These are phyloP conservation scores for Neurospora sublineolata DNA, from an alignment of 495 filamentous ascomycete genomes.

Conservation along the genomic window DNA sequence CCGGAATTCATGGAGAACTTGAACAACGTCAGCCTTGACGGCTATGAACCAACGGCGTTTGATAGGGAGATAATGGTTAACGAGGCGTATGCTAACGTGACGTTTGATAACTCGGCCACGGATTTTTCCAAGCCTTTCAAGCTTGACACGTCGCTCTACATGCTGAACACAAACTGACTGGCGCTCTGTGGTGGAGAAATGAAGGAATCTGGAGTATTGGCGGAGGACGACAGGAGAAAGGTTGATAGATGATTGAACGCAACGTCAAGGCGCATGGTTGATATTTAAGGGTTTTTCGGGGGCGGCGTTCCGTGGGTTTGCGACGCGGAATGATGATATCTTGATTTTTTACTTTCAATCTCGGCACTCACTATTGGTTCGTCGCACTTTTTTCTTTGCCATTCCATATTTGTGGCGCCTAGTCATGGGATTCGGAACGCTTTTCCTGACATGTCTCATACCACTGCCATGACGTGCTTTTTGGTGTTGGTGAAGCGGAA, in stretches of 20 bases:
- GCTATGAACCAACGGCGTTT: conserved; percentile 12
- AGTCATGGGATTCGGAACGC: neutral
- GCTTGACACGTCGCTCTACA: conserved; percentile 32
- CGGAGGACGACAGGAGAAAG: neutral
- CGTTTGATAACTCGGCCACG: conserved; percentile 9
- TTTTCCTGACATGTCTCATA: neutral
- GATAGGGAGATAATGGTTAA: conserved; percentile 6
- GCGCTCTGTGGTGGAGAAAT: conserved; percentile 1
- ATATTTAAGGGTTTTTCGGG: neutral
- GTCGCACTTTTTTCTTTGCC: neutral
- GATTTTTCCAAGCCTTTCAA: conserved; percentile 32
- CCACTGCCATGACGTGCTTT: neutral
- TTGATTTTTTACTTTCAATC: neutral
- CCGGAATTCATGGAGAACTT: conserved; percentile 23
- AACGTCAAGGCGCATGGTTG: neutral
- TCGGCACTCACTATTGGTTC: neutral
- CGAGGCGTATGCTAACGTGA: neutral
- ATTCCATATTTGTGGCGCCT: neutral
- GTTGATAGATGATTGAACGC: neutral
- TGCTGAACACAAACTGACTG: conserved; percentile 24
- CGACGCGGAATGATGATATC: neutral
- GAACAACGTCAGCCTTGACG: conserved; percentile 21
- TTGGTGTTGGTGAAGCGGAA: neutral
- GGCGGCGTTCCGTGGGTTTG: neutral
- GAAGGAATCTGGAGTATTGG: neutral